These are phyloP conservation scores for Oxyria digyna DNA, from an alignment of 148 eudicot genomes.

Conservation along the genomic window DNA sequence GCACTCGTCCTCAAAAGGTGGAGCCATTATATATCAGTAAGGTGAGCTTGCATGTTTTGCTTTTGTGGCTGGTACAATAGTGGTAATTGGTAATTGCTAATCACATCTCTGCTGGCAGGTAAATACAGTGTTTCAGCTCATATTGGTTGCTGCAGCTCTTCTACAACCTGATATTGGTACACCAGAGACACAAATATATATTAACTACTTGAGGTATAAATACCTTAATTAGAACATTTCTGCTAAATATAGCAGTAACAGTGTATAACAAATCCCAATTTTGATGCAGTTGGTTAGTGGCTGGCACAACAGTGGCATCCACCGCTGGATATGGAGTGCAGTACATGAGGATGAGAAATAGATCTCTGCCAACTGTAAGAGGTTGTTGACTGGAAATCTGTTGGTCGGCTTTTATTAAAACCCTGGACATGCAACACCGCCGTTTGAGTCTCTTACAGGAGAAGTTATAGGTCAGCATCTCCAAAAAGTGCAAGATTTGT, in stretches of 20 bases:
- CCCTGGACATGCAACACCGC: too few relatives aligned
- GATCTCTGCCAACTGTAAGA: conserved; percentile 20
- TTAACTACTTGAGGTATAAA: conserved; percentile 66
- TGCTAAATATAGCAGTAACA: background rate
- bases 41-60: conserved; percentile 27
- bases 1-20: conserved; percentile 51
- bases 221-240: background rate
- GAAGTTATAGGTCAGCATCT: too few relatives aligned
- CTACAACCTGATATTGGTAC: conserved; percentile 91
- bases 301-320: conserved; percentile 74
- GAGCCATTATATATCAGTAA: conserved; percentile 89
- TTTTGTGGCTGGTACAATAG: background rate
- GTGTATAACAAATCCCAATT: background rate
- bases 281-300: conserved; percentile 78
- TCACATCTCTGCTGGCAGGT: conserved; percentile 31
- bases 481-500: background rate
- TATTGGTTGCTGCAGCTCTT: conserved; percentile 74
- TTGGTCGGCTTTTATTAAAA: background rate
- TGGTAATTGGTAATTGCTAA: background rate
- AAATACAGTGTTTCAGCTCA: conserved; percentile 77
- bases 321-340: conserved; percentile 81
- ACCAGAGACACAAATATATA: conserved; percentile 50
- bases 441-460: too few relatives aligned
- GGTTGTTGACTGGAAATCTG: conserved; percentile 11
- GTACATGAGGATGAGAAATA: conserved; percentile 37